phyloP scores from a whole-genome alignment of 805 yeast species.

The Candida awuae region DNA sequence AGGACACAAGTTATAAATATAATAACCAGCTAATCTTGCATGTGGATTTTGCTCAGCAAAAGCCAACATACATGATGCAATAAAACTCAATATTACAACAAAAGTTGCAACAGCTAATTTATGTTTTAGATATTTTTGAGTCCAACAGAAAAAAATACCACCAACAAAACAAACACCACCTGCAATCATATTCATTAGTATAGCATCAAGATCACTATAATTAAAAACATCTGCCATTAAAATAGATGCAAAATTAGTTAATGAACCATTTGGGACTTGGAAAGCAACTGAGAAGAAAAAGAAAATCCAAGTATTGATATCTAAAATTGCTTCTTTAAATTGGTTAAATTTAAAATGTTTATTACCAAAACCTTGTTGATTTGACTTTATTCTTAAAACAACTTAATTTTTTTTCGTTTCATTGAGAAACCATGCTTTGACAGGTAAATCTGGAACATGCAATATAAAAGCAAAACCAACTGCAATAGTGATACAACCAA shows the following conservation, averaged over 20 bases:
- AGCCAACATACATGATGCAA: conserved; percentile 16
- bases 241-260: conserved; percentile 40
- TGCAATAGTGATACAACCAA: conserved; percentile 28
- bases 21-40: conserved; percentile 20
- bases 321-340: conserved; percentile 35
- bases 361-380: conserved; percentile 31
- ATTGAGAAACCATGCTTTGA: conserved; percentile 28
- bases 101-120: conserved; percentile 19
- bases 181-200: conserved; percentile 23
- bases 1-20: neutral
- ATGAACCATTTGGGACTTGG: conserved; percentile 53
- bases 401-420: conserved; percentile 32
- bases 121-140: conserved; percentile 20
- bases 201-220: conserved; percentile 17
- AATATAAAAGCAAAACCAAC: conserved; percentile 26
- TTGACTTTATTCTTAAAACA: conserved; percentile 26
- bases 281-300: conserved; percentile 38
- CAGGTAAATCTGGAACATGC: conserved; percentile 29
- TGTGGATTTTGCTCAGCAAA: conserved; percentile 14
- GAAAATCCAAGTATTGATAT: conserved; percentile 43
- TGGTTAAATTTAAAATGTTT: conserved; percentile 24
- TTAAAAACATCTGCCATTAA: conserved; percentile 14
- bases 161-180: conserved; percentile 29
- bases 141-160: conserved; percentile 26
- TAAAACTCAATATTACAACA: conserved; percentile 13